phyloP scores from a whole-genome alignment of 306 rosid genomes.

The Arachis stenosperma region DNA sequence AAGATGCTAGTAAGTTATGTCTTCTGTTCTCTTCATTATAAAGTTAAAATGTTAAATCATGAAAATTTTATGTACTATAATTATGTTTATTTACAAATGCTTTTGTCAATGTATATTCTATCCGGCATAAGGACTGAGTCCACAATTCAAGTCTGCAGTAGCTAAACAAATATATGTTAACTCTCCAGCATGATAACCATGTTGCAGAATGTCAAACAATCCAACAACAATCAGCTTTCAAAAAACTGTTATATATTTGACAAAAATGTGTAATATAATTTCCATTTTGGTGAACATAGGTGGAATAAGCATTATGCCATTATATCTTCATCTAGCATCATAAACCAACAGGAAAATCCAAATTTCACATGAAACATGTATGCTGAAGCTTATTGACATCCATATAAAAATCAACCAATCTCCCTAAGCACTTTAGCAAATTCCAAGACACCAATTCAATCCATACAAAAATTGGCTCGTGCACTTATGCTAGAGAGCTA shows the following conservation, averaged over 20 bases:
- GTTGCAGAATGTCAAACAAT: too few relatives aligned
- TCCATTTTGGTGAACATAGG: not conserved
- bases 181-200: too few relatives aligned
- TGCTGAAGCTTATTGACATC: not conserved
- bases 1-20: too few relatives aligned
- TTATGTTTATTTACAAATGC: too few relatives aligned
- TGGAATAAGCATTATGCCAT: not conserved
- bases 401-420: not conserved
- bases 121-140: too few relatives aligned
- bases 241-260: not conserved
- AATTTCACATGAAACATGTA: not conserved
- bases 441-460: not conserved
- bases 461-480: not conserved
- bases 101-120: too few relatives aligned
- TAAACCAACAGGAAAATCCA: not conserved
- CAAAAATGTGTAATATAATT: not conserved
- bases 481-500: not conserved
- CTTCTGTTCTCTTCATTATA: too few relatives aligned
- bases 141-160: too few relatives aligned
- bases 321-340: conserved; percentile 2
- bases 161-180: too few relatives aligned
- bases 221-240: too few relatives aligned
- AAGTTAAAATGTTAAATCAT: too few relatives aligned
- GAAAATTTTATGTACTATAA: too few relatives aligned
- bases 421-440: not conserved